phyloP scores from a whole-genome alignment of 805 yeast species.

The Saccharomycopsis guyanensis region DNA sequence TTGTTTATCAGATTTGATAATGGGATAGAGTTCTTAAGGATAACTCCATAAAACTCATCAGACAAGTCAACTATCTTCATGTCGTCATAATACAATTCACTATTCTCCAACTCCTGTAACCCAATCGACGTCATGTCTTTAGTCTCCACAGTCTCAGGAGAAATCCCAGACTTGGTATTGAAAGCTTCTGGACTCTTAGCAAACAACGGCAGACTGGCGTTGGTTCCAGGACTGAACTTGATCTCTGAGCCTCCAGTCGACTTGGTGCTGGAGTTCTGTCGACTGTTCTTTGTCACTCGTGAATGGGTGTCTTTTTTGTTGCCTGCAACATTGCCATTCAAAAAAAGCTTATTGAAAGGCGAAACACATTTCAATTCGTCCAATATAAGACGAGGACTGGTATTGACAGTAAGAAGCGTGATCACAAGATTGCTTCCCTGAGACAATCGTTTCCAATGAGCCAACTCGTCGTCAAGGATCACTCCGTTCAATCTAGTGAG shows the following conservation, averaged over 20 bases:
- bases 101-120: conserved; percentile 20
- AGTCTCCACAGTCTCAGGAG: conserved; percentile 17
- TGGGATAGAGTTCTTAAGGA: conserved; percentile 56
- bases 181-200: conserved; percentile 13
- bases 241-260: not conserved
- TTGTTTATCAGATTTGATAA: conserved; percentile 64
- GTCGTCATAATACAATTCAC: conserved; percentile 22
- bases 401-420: conserved; percentile 62
- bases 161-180: conserved; percentile 23
- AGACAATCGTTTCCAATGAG: conserved; percentile 71
- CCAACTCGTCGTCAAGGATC: conserved; percentile 73
- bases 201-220: not conserved
- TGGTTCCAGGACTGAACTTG: not conserved
- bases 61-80: conserved; percentile 40
- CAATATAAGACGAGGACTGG: conserved; percentile 41
- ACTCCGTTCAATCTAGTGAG: conserved; percentile 65
- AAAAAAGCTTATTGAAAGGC: conserved; percentile 30
- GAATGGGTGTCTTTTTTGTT: not conserved
- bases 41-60: conserved; percentile 46
- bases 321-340: not conserved
- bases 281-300: not conserved
- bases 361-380: conserved; percentile 28
- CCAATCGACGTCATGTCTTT: conserved; percentile 25
- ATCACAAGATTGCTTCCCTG: conserved; percentile 42
- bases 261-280: not conserved